Base-by-base conservation (phyloP, 257 asterid species). In the Anisodus acutangulus region DNA sequence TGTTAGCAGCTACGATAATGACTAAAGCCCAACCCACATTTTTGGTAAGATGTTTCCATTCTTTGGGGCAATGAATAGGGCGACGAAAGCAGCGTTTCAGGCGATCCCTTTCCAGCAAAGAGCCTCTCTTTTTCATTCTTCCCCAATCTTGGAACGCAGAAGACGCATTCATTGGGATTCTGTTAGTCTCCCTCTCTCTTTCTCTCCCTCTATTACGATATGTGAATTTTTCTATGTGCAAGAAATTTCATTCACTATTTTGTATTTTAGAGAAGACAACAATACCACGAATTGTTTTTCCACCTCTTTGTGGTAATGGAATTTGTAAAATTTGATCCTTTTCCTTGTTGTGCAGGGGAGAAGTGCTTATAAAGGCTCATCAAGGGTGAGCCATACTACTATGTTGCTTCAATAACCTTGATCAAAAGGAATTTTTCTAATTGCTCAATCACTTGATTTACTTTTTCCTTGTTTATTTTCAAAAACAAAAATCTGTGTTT, bases 71-170 rank as follows among this genome's bases (percentile, higher is more conserved):
- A 92, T 95, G 99, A 91, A 92, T 83, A 88, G 84, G 82, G 87
- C 91, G 47, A 85, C 84, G 83, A n/a, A 85, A 41, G 92, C 90
- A 49, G 92, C 94, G 55, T 53, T 89, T 86, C 89, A 71, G 82
- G 82, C 88, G 59, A 88, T 69, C 88, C 94, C 90, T 85, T 91
- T 91, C 86, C 91, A 84, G 84, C 53, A 87, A 8, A 88, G 88
- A 80, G 89, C 90, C 11, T 89, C 86, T 60, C 87, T 87, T 72
- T 93, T 95, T 78, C 98, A 95, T 87, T 88, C 91, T 82, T 87
- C 94, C 16, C 94, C 97, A 9, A 82, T 91, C 83, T 87, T 92
- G 72, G 98, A 95, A 87, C 96, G 98, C 83, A 90, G 83, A 81
- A 90, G 91, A 76, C 90, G 95, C 85, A 84, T 88, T 64, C 86